Evolutionary conservation across 2,329 filamentous ascomycete genomes (phyloP), one percentile per base, ranked within the genome.

Genomic region (Diaporthe ilicicola): DNA sequence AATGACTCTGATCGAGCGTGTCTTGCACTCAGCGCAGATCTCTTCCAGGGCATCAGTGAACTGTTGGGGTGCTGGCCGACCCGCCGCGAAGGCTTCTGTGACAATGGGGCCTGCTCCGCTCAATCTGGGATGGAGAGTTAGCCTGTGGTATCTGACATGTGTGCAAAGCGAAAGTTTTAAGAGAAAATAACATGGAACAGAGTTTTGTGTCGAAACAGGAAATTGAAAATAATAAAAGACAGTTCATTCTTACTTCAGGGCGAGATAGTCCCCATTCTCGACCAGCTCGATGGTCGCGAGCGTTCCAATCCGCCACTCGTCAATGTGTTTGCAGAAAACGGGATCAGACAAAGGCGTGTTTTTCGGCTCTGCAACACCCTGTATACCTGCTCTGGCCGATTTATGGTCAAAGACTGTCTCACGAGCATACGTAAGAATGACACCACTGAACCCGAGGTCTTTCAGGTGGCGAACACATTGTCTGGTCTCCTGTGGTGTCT

Each of bases 341-440:
- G 67, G 8, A 34, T 10, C 71, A 34, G 50, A 15, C 24, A 29
- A 12, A 42, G 34, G 44, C 51, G n/a, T 24, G 19, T 17, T 54
- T 37, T 61, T 39, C 22, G 59, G 19, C 6, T 46, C 42, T 8
- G 55, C 13, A 75, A 71, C 3, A 74, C 76, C 1, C 72, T 72
- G 2, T 76, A 73, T 24, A 72, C 74, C 54, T 72, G 51, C 46
- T 71, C 69, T 19, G 78, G 75, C 5, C 77, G 78, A 8, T 3
- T 77, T 78, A 42, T 81, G 77, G 61, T 85, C 82, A 42, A 84
- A 82, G 0, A 84, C 78, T 7, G 81, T 82, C 67, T 82, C 81
- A 12, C 78, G 79, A 2, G 87, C 87, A 72, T 87, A 89, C 66
- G 88, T 88, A 15, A 89, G 81, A 12, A 89, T 87, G n/a, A 88